Percentiles rank a stretch among this genome's conserved stretches.
Conservation (phyloP, 1,284 basidiomycete genomes). For the Coniferiporia weirii region DNA sequence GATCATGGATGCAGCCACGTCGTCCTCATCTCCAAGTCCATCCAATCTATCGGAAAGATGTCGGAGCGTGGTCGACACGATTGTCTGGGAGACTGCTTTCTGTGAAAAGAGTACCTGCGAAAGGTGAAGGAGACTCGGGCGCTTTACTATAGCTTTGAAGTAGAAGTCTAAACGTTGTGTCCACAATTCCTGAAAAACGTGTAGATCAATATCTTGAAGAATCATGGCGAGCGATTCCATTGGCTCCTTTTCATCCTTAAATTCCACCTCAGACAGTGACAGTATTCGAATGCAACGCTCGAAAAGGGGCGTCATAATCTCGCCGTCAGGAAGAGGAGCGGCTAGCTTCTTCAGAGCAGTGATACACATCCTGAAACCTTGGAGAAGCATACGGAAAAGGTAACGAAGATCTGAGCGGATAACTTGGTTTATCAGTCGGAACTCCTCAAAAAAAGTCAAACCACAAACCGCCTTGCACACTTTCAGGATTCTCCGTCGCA, state of each 20-base stretch:
- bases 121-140: conserved; percentile 79
- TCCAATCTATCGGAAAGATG: conserved; percentile 85
- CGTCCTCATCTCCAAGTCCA: conserved; percentile 82
- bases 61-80: conserved; percentile 89
- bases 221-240: conserved; percentile 83
- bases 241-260: conserved; percentile 80
- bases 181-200: conserved; percentile 95
- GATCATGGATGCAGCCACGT: conserved; percentile 74
- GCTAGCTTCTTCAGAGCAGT: conserved; percentile 77
- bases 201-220: conserved; percentile 78
- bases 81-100: conserved; percentile 80
- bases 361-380: conserved; percentile 85
- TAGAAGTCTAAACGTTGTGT: conserved; percentile 87
- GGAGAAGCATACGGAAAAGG: conserved; percentile 85
- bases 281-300: conserved; percentile 83
- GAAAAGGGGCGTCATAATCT: conserved; percentile 83
- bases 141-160: conserved; percentile 73
- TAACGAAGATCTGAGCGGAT: conserved; percentile 67
- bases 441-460: conserved; percentile 9
- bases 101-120: conserved; percentile 85
- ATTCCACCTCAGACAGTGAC: conserved; percentile 76
- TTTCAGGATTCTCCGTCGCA: conserved; percentile 73
- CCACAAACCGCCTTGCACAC: conserved; percentile 56
- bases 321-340: conserved; percentile 79
- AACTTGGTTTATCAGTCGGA: background rate